Conservation (phyloP, 768 basidiomycete species). For the Lactarius evosmus region DNA sequence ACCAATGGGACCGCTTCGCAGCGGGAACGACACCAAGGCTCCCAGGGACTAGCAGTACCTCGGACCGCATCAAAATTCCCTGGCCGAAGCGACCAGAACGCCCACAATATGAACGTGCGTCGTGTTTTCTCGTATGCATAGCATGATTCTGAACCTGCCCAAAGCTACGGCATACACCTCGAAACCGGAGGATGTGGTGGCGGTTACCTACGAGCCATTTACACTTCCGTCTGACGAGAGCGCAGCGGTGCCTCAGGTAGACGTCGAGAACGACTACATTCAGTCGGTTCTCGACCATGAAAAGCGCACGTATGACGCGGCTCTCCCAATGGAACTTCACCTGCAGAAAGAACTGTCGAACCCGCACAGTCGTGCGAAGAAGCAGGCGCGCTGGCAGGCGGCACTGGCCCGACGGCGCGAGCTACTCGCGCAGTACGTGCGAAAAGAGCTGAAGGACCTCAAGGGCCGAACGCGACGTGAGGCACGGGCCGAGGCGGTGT, state of each 20-base stretch:
- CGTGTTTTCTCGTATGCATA: constrained; percentile 1
- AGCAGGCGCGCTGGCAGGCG: constrained; percentile 70
- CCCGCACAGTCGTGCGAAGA: constrained; percentile 80
- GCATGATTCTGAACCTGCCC: constrained; percentile 15
- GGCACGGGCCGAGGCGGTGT: constrained; percentile 69
- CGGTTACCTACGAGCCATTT: constrained; percentile 71
- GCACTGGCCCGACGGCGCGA: constrained; percentile 46
- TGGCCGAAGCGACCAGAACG: constrained; percentile 61
- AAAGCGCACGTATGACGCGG: constrained; percentile 45
- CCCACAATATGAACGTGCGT: constrained; percentile 45
- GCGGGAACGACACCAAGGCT: constrained; percentile 58
- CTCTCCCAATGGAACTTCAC: constrained; percentile 61
- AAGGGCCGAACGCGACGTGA: constrained; percentile 59
- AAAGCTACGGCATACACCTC: constrained; percentile 67
- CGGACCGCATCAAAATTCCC: constrained; percentile 46
- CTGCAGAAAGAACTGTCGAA: constrained; percentile 71
- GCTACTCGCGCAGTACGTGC: constrained; percentile 51
- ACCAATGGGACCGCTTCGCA: constrained; percentile 71
- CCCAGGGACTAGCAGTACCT: constrained; percentile 38
- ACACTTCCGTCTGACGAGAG: constrained; percentile 37
- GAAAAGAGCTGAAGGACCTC: constrained; percentile 46
- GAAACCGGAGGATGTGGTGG: constrained; percentile 51
- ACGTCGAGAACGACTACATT: constrained; percentile 55
- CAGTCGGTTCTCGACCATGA: constrained; percentile 46
- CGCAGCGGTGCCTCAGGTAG: constrained; percentile 37